Conservation (phyloP, 1,284 basidiomycete species). For the Thecaphora thlaspeos region DNA sequence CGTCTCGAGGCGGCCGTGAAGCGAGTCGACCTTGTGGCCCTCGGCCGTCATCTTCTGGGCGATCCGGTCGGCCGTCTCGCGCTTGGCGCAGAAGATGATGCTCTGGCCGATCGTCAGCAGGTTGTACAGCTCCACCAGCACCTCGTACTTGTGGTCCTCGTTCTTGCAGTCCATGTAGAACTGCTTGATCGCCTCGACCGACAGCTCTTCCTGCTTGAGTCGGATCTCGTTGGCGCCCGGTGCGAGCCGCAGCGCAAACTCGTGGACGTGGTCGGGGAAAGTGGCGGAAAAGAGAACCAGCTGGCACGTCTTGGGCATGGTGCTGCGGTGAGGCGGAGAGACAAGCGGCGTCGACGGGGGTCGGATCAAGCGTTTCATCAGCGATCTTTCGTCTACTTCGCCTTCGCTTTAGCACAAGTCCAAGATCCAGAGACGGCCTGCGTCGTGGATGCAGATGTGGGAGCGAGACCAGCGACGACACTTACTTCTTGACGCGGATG, state of each 20-base stretch:
- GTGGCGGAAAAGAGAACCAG: slow-evolving; percentile 97
- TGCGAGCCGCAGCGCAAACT: slow-evolving; percentile 86
- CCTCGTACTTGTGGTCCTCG: slow-evolving; percentile 92
- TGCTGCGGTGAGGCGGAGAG: too few species aligned
- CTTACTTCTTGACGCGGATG: slow-evolving; percentile 75
- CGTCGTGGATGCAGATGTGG: too few species aligned
- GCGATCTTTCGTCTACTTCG: too few species aligned
- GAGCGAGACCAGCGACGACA: too few species aligned
- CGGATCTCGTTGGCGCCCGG: slow-evolving; percentile 95
- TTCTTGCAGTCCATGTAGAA: slow-evolving; percentile 86
- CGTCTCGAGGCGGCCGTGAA: slow-evolving; percentile 91
- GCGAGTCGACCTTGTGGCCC: slow-evolving; percentile 92
- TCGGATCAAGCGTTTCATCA: too few species aligned
- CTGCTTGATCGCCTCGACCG: slow-evolving; percentile 91
- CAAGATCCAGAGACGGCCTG: too few species aligned
- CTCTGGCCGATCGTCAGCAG: slow-evolving; percentile 92
- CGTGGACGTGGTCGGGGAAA: slow-evolving; percentile 88
- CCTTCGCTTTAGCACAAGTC: too few species aligned
- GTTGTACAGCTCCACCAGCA: slow-evolving; percentile 85
- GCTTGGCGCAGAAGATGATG: slow-evolving; percentile 83
- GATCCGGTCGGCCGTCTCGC: slow-evolving; percentile 89
- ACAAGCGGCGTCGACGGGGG: too few species aligned
- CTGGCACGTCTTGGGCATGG: slow-evolving; percentile 71
- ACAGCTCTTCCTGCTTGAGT: slow-evolving; percentile 88
- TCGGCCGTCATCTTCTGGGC: slow-evolving; percentile 84